Evolutionary conservation across 1,139 yeast genomes (phyloP).

Genomic region (Citeromyces siamensis): DNA sequence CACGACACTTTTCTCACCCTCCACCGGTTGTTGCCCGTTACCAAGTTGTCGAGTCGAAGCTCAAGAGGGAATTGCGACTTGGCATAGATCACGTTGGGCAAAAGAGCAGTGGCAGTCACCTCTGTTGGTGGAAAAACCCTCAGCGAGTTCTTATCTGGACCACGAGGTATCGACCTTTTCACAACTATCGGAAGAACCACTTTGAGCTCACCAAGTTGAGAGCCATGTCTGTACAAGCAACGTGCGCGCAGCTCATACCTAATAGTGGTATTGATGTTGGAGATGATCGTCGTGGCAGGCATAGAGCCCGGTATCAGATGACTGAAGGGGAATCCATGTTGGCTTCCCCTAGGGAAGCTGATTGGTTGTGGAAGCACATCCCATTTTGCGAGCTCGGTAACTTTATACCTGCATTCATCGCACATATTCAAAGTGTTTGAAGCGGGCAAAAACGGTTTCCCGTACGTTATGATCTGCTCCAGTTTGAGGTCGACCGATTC

Average conservation of each 20-base stretch:
- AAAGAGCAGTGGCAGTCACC: slow-evolving; percentile 71
- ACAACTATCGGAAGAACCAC: slow-evolving; percentile 61
- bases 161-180: slow-evolving; percentile 65
- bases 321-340: slow-evolving; percentile 90
- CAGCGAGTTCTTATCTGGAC: slow-evolving; percentile 76
- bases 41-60: slow-evolving; percentile 68
- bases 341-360: slow-evolving; percentile 40
- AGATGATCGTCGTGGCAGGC: slow-evolving; percentile 63
- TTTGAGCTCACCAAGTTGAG: slow-evolving; percentile 17
- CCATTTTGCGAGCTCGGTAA: slow-evolving; percentile 74
- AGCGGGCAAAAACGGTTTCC: slow-evolving; percentile 53
- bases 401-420: slow-evolving; percentile 38
- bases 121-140: slow-evolving; percentile 95
- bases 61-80: slow-evolving; percentile 78
- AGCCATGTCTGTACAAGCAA: slow-evolving; percentile 18
- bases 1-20: slow-evolving; percentile 81
- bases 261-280: slow-evolving; percentile 41
- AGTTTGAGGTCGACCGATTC: slow-evolving; percentile 51
- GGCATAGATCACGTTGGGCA: slow-evolving; percentile 87
- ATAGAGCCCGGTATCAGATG: slow-evolving; percentile 82
- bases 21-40: slow-evolving; percentile 59
- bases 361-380: slow-evolving; percentile 55
- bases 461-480: slow-evolving; percentile 54
- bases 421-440: slow-evolving; percentile 39
- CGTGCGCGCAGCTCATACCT: slow-evolving; percentile 66